Evolutionary conservation across 495 filamentous ascomycete genomes (phyloP), one percentile per base, ranked within the genome.

Genomic region (Hypomontagnella submonticulosa): DNA sequence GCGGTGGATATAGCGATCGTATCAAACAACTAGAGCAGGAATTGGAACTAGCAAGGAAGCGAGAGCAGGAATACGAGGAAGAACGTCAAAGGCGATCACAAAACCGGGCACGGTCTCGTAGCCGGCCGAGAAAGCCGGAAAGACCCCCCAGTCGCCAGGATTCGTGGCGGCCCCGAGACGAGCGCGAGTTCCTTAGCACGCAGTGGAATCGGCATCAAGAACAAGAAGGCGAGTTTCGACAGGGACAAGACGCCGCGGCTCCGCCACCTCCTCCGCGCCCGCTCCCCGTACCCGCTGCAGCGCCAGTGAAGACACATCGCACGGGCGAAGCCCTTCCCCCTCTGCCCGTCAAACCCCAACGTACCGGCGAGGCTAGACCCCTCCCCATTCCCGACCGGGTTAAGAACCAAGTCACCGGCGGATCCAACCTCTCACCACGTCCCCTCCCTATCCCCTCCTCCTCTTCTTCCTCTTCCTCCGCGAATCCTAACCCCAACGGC

Each of bases 11-110:
- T 73, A 64, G 75, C 75, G 68, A 68, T 50, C 87, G 92, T 38
- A 87, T 98, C 57, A 84, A 85, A 63, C 87, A 97, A 69, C 83
- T 98, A 8, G 95, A 97, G 75, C 83, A 87, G 23, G 90, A 98
- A 74, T 83, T 99, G 1, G 90, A 92, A 71, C 80, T 87, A 62
- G 95, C 95, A 2, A 90, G 93, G 62, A 88, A 94, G 63, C 88
- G 95, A 8, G 95, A 99, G 71, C 83, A 82, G 37, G 83, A 92
- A 71, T 99, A 97, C 69, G 85, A 97, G 74, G 82, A 81, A 38
- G 92, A 93, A 72, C 87, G 93, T 42, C 87, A 93, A 73, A 87
- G 83, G 36, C 84, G 85, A 15, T 68, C 68, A 20, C 69, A 69
- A 4, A 66, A 59, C 61, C 79, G 71, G 71, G 57, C 62, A 69